These are phyloP conservation scores for Knoxia roxburghii DNA, from an alignment of 257 asterid species.

Conservation along the genomic window DNA sequence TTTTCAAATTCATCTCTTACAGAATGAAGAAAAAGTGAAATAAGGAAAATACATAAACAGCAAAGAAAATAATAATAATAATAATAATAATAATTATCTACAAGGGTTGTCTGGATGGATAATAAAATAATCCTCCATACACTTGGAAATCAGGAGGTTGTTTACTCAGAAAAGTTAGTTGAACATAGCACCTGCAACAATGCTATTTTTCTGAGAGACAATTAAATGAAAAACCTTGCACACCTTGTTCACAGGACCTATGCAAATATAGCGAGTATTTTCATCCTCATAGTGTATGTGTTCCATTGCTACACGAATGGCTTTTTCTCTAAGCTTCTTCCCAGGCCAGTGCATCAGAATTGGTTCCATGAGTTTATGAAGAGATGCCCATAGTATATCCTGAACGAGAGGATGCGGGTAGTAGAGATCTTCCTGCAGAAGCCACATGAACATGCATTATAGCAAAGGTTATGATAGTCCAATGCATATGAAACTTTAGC, in stretches of 20 bases:
- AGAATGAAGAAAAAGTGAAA: background rate
- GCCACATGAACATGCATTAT: conserved; percentile 8
- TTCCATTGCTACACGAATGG: conserved; percentile 68
- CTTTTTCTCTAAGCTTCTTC: conserved; percentile 76
- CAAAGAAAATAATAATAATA: background rate
- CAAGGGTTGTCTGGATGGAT: no score
- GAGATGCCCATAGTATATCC: conserved; percentile 88
- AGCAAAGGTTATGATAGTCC: background rate
- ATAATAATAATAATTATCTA: background rate
- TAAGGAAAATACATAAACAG: background rate
- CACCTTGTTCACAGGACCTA: conserved; percentile 98
- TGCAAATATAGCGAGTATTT: conserved; percentile 90
- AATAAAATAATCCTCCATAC: background rate
- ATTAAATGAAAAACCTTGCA: conserved; percentile 10
- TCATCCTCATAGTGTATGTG: conserved; percentile 98
- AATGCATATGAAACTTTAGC: background rate
- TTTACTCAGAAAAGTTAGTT: background rate
- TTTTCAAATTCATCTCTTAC: background rate
- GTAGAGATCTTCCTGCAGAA: conserved; percentile 92
- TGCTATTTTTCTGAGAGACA: background rate
- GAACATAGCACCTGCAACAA: background rate
- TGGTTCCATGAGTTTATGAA: conserved; percentile 80
- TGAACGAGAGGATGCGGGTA: conserved; percentile 90
- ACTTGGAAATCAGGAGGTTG: background rate
- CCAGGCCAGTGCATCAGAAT: conserved; percentile 89